phyloP scores from a whole-genome alignment of 257 asterid genomes.

The Leptodermis oblonga region DNA sequence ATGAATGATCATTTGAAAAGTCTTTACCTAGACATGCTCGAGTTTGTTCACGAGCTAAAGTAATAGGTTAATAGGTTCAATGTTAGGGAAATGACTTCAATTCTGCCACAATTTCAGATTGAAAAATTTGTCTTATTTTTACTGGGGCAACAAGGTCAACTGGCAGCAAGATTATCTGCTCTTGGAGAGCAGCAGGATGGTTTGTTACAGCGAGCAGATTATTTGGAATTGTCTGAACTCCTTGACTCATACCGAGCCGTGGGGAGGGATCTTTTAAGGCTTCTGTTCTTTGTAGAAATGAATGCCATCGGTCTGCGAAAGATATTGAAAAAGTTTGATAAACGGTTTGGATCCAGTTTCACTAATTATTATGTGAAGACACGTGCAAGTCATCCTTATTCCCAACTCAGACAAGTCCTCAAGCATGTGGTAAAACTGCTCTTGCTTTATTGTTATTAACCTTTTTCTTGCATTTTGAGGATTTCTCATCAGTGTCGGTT shows the following conservation, averaged over 20 bases:
- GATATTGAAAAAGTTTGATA: slow-evolving; percentile 92
- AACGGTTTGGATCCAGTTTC: slow-evolving; percentile 79
- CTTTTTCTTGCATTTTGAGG: background rate
- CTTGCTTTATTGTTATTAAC: background rate
- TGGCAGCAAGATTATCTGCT: slow-evolving; percentile 63
- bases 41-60: background rate
- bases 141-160: slow-evolving; percentile 86
- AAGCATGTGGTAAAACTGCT: slow-evolving; percentile 83
- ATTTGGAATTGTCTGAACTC: slow-evolving; percentile 57
- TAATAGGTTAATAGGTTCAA: too few relatives aligned
- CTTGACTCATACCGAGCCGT: slow-evolving; percentile 78
- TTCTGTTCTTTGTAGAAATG: slow-evolving; percentile 79
- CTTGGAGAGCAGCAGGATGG: slow-evolving; percentile 55
- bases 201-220: slow-evolving; percentile 70
- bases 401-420: slow-evolving; percentile 93
- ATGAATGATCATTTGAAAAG: background rate
- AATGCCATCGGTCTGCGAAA: slow-evolving; percentile 88
- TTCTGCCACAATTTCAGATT: slow-evolving; percentile 42
- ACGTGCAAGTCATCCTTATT: slow-evolving; percentile 96
- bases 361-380: slow-evolving; percentile 90
- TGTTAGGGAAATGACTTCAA: background rate
- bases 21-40: background rate
- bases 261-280: slow-evolving; percentile 78
- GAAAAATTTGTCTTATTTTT: slow-evolving; percentile 82
- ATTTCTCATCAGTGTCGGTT: background rate